Percentiles rank a stretch among this genome's conserved stretches.
Conservation (phyloP, 148 eudicot genomes). For the Cornus florida region DNA sequence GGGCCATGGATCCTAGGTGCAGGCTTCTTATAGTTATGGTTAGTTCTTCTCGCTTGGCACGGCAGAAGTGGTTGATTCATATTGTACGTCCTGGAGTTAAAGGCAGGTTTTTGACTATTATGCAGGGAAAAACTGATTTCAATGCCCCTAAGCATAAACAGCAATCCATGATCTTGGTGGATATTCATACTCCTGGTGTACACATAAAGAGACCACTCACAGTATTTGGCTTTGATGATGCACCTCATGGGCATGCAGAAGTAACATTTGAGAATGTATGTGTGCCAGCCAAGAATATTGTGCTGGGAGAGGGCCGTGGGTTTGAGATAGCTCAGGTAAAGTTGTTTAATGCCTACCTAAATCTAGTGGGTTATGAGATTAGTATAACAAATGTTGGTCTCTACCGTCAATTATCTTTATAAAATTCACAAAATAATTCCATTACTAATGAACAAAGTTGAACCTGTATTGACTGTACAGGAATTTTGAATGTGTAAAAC, state of each 20-base stretch:
- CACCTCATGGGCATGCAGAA: conserved; percentile 99
- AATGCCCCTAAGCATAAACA: conserved; percentile 83
- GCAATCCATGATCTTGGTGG: conserved; percentile 95
- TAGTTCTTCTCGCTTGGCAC: conserved; percentile 24
- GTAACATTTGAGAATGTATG: conserved; percentile 72
- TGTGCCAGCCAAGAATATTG: conserved; percentile 76
- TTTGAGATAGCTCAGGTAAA: conserved; percentile 98
- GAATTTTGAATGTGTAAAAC: background rate
- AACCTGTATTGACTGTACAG: background rate
- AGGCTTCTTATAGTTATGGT: conserved; percentile 91
- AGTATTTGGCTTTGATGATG: conserved; percentile 98
- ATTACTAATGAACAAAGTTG: background rate
- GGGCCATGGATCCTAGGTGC: conserved; percentile 99
- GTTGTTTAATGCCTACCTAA: background rate
- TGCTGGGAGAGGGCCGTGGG: conserved; percentile 96
- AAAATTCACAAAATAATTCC: background rate
- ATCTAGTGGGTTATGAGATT: background rate
- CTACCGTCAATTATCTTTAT: background rate
- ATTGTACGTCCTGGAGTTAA: background rate
- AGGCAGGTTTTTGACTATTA: conserved; percentile 17
- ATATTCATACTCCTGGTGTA: conserved; percentile 76
- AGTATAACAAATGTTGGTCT: background rate
- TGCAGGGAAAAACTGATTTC: conserved; percentile 95
- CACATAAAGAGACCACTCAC: conserved; percentile 68
- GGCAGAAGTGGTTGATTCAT: conserved; percentile 4